Conservation (phyloP, 1,284 basidiomycete genomes). For the Ganoderma resinaceum region DNA sequence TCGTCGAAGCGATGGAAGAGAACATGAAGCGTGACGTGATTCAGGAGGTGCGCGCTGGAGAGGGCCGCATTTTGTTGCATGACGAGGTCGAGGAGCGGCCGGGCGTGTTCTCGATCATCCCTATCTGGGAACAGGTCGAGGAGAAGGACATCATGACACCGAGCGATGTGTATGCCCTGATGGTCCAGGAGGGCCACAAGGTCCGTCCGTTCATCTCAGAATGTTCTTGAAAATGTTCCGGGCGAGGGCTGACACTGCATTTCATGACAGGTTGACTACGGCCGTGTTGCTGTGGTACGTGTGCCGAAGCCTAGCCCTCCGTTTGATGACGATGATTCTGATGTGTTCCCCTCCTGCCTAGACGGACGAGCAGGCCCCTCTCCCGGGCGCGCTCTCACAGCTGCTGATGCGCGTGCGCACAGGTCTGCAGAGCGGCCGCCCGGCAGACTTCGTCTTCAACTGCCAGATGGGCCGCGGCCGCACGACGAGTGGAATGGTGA, state of each 20-base stretch:
- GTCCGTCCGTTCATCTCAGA: constrained; percentile 44
- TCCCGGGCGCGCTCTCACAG: constrained; percentile 84
- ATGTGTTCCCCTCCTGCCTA: constrained; percentile 40
- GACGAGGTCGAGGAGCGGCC: constrained; percentile 96
- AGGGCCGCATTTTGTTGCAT: constrained; percentile 89
- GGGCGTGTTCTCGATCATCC: constrained; percentile 88
- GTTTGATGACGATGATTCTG: constrained; percentile 9
- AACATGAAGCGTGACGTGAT: constrained; percentile 92
- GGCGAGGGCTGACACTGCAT: constrained; percentile 7
- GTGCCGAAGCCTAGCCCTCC: neutral
- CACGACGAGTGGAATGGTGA: constrained; percentile 94
- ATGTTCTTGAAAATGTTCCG: neutral
- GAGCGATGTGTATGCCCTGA: constrained; percentile 80
- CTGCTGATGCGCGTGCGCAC: constrained; percentile 77
- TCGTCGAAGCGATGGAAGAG: constrained; percentile 94
- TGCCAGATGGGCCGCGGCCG: constrained; percentile 89
- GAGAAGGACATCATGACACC: constrained; percentile 95
- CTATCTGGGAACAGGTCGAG: constrained; percentile 87
- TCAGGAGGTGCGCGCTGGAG: constrained; percentile 75
- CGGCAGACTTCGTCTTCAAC: constrained; percentile 86
- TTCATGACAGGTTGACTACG: constrained; percentile 79
- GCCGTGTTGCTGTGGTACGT: constrained; percentile 84
- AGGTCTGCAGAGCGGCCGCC: constrained; percentile 58
- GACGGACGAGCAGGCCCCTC: constrained; percentile 96
- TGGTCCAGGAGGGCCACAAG: constrained; percentile 80